Conservation (phyloP, 345 rosid genomes). For the Moricandia moricandioides region DNA sequence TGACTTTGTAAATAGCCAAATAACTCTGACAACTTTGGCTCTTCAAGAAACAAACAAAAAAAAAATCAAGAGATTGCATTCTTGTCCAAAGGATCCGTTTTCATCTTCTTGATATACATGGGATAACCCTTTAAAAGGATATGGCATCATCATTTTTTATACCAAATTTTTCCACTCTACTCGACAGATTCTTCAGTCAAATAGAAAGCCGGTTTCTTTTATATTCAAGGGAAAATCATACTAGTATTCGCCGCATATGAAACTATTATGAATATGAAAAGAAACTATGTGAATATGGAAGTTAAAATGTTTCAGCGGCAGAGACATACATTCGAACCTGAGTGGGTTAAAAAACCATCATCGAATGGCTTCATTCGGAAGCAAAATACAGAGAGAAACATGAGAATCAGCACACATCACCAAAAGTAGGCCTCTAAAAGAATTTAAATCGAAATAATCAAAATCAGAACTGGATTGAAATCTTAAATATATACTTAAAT, state of each 20-base stretch:
- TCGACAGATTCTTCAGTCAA: background rate
- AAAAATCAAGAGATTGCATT: slow-evolving; percentile 17
- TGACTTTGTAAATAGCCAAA: slow-evolving; percentile 4
- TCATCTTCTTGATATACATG: slow-evolving; percentile 31
- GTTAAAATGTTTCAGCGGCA: background rate
- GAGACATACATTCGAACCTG: background rate
- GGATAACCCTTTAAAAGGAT: slow-evolving; percentile 28
- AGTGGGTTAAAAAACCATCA: background rate
- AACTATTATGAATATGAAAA: background rate
- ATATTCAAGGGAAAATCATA: background rate
- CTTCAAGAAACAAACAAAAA: slow-evolving; percentile 21
- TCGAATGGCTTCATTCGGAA: slow-evolving; percentile 24
- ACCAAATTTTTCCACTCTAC: slow-evolving; percentile 19
- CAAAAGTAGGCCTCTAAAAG: too few relatives aligned
- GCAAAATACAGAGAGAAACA: background rate
- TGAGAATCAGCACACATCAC: slow-evolving; percentile 2
- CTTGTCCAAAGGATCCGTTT: slow-evolving; percentile 26
- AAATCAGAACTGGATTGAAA: too few relatives aligned
- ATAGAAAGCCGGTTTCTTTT: background rate
- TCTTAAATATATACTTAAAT: too few relatives aligned
- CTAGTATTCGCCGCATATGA: slow-evolving; percentile 8
- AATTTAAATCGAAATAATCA: too few relatives aligned
- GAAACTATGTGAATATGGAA: background rate
- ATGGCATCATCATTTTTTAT: slow-evolving; percentile 24
- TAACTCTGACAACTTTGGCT: slow-evolving; percentile 18